Conservation (phyloP, 1,284 basidiomycete genomes). For the Pseudozyma pruni region DNA sequence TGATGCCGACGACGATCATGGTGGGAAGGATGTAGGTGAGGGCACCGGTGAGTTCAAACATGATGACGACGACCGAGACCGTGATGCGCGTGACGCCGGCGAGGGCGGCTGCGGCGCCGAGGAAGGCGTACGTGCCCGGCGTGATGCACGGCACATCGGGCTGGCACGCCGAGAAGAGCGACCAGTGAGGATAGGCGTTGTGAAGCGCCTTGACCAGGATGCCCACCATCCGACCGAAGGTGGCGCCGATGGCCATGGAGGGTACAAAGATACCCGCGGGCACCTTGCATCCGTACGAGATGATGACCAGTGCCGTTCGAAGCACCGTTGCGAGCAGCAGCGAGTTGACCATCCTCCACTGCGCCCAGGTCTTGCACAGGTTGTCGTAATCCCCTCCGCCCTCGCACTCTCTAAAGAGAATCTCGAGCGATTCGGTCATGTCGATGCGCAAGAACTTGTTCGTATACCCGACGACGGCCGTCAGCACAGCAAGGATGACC, state of each 20-base stretch:
- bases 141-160: slow-evolving; percentile 97
- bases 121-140: slow-evolving; percentile 78
- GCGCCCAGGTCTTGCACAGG: slow-evolving; percentile 92
- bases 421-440: slow-evolving; percentile 97
- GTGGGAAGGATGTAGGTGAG: slow-evolving; percentile 97
- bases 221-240: slow-evolving; percentile 88
- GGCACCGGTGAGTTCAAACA: slow-evolving; percentile 99
- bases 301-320: slow-evolving; percentile 83
- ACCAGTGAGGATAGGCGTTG: slow-evolving; percentile 80
- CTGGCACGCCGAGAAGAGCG: slow-evolving; percentile 86
- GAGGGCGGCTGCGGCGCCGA: slow-evolving; percentile 49
- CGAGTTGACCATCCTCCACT: slow-evolving; percentile 95
- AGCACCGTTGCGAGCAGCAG: slow-evolving; percentile 90
- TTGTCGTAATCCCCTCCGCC: slow-evolving; percentile 90
- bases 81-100: slow-evolving; percentile 93
- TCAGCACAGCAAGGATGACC: slow-evolving; percentile 83
- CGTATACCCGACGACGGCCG: slow-evolving; percentile 90
- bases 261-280: slow-evolving; percentile 98
- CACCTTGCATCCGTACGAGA: slow-evolving; percentile 96
- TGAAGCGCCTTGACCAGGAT: slow-evolving; percentile 88
- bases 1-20: slow-evolving; percentile 96
- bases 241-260: slow-evolving; percentile 94
- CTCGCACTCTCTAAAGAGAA: slow-evolving; percentile 95
- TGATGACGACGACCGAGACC: slow-evolving; percentile 97
- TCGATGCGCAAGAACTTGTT: slow-evolving; percentile 96